Percentiles rank a stretch among this genome's conserved stretches.
phyloP scores from a whole-genome alignment of 805 yeast species.

The Myxozyma sirexii region DNA sequence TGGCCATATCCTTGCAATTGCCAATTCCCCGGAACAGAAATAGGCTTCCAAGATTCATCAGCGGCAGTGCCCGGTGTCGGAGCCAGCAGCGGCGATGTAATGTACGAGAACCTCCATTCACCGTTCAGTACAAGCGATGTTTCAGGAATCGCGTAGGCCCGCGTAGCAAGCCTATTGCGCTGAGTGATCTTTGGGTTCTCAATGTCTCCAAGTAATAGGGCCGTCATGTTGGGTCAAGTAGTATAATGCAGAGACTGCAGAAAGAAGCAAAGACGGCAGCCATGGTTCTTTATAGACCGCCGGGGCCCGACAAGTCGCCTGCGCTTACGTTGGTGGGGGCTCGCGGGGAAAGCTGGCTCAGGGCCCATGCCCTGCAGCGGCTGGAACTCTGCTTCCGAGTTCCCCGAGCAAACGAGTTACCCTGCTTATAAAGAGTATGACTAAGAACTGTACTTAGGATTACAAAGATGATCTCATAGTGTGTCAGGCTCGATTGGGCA shows the following conservation, averaged over 20 bases:
- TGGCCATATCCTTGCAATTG: constrained; percentile 45
- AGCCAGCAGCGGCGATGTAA: constrained; percentile 25
- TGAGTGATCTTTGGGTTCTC: constrained; percentile 20
- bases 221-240: background rate
- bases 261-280: background rate
- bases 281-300: background rate
- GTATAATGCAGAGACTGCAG: background rate
- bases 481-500: no score
- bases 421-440: no score
- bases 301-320: background rate
- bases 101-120: constrained; percentile 38
- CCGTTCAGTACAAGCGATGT: constrained; percentile 36
- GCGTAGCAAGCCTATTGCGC: constrained; percentile 25
- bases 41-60: constrained; percentile 23
- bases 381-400: background rate
- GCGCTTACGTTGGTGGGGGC: background rate
- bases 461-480: no score
- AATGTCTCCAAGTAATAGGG: constrained; percentile 12
- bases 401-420: background rate
- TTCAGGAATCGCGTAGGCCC: constrained; percentile 30
- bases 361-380: background rate
- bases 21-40: constrained; percentile 46
- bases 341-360: constrained; percentile 3
- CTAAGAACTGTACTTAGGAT: no score
- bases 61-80: constrained; percentile 8